phyloP scores from a whole-genome alignment of 2,329 filamentous ascomycete species.

The Akanthomyces dipterigenus region DNA sequence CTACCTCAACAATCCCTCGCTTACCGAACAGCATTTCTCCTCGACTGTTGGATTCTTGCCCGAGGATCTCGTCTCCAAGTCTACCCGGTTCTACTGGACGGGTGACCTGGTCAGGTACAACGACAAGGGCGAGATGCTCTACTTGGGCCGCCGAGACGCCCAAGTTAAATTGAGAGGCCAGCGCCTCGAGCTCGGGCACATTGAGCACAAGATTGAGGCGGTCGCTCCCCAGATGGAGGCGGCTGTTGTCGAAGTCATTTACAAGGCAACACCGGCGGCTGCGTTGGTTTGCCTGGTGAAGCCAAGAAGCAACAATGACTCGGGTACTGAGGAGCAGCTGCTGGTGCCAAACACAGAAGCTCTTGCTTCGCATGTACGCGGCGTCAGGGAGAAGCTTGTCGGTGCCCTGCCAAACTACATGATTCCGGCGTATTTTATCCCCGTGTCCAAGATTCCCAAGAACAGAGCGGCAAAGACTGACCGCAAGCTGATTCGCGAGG shows the following conservation, averaged over 20 bases:
- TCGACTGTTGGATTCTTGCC: not conserved
- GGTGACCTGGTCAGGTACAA: slow-evolving; percentile 17
- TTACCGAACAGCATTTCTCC: not conserved
- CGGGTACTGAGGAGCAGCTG: not conserved
- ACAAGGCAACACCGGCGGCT: slow-evolving; percentile 29
- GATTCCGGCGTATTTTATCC: not conserved
- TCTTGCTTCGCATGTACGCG: slow-evolving; percentile 18
- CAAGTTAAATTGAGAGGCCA: slow-evolving; percentile 50
- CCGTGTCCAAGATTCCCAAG: not conserved
- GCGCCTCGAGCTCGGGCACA: slow-evolving; percentile 34
- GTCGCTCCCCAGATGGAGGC: not conserved
- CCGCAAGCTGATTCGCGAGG: not conserved
- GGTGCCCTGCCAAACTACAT: not conserved
- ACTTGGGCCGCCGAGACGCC: slow-evolving; percentile 41
- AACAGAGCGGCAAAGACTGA: not conserved
- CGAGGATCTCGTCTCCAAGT: not conserved
- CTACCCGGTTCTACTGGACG: slow-evolving; percentile 6
- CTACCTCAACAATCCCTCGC: slow-evolving; percentile 1
- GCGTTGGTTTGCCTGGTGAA: slow-evolving; percentile 25
- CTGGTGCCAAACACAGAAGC: slow-evolving; percentile 15
- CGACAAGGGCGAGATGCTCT: slow-evolving; percentile 26
- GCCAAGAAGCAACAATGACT: too few relatives aligned
- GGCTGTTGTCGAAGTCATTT: not conserved
- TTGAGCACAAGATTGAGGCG: not conserved
- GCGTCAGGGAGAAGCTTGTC: not conserved